Evolutionary conservation across 2,329 filamentous ascomycete genomes (phyloP), one percentile per base, ranked within the genome.

Genomic region (Gremmenia infestans): DNA sequence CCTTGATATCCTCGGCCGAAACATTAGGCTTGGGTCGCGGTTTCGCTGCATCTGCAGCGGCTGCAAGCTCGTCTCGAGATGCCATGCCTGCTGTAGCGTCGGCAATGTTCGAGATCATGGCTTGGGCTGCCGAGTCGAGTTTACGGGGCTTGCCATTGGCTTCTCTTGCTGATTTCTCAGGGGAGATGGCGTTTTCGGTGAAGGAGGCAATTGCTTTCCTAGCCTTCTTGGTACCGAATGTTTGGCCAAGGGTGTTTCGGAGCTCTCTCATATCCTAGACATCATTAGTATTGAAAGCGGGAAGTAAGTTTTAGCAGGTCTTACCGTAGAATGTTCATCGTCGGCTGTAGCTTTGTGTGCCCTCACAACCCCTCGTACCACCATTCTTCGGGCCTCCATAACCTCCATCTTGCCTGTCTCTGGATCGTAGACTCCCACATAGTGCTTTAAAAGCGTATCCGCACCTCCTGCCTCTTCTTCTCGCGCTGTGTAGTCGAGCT

Each of bases 161-260:
- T 58, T 53, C 69, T 73, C 66, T 70, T 69, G 43, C 76, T 72
- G 43, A 72, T 43, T 59, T 63, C 37, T 59, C 57, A 28, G 69
- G 68, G 8, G 63, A 62, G 37, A 93, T 90, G 17, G 87, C 87
- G 67, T 92, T 91, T 65, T 88, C 79, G 2, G 84, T 83, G 60
- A 81, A 78, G 54, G 85, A 81, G 28, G 80, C 78, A 63, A 94
- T 83, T 1, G 83, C 87, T 74, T 92, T 93, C 77, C 86, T 88
- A 22, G 89, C 87, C 73, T 92, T 93, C 76, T 89, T 91, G 25
- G 89, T 93, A 70, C 90, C 90, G 67, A 95, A 95, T 35, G 87
- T 84, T 65, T 88, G 80, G 42, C 88, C 88, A 12, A 95, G 82
- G 2, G 86, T 82, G 64, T 84, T 86, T 63, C 82, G 82, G 67